A percentile compares a stretch with the other conserved stretches of the same genome.
These are phyloP conservation scores for Umbilicus rupestris DNA, from an alignment of 164 flowering plant species.

Conservation along the genomic window DNA sequence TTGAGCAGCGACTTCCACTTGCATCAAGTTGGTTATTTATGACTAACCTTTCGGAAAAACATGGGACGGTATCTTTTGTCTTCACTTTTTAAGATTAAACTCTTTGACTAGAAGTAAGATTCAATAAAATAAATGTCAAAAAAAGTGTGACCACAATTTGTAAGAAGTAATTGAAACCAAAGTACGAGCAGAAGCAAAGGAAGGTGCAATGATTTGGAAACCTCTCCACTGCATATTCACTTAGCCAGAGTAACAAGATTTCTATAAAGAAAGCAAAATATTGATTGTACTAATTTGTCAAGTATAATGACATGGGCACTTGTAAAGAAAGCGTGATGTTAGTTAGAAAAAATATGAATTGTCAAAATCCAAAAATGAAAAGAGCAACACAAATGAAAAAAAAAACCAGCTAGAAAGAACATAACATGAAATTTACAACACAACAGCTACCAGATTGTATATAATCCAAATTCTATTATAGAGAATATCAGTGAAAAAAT, in stretches of 20 bases:
- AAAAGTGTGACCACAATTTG: not conserved
- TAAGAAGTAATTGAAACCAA: not conserved
- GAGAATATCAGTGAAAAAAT: not conserved
- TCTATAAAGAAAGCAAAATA: no score
- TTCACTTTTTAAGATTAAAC: constrained; percentile 60
- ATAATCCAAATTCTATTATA: not conserved
- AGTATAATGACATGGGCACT: no score
- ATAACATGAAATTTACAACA: not conserved
- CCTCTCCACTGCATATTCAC: no score
- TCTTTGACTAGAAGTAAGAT: constrained; percentile 49
- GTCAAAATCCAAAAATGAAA: not conserved
- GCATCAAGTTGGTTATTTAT: not conserved
- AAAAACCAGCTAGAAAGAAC: not conserved
- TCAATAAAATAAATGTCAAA: not conserved
- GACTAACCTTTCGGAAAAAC: constrained; percentile 80
- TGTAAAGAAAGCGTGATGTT: not conserved
- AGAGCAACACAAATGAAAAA: not conserved
- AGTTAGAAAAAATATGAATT: not conserved
- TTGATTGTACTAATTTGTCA: no score
- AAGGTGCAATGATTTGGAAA: no score
- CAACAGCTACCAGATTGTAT: not conserved
- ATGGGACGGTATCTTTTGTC: constrained; percentile 68
- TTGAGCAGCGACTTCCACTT: not conserved
- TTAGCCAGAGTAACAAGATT: no score
- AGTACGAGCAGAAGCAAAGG: not conserved